Evolutionary conservation across 2,329 filamentous ascomycete genomes (phyloP).

Genomic region (Xylariales sp.): DNA sequence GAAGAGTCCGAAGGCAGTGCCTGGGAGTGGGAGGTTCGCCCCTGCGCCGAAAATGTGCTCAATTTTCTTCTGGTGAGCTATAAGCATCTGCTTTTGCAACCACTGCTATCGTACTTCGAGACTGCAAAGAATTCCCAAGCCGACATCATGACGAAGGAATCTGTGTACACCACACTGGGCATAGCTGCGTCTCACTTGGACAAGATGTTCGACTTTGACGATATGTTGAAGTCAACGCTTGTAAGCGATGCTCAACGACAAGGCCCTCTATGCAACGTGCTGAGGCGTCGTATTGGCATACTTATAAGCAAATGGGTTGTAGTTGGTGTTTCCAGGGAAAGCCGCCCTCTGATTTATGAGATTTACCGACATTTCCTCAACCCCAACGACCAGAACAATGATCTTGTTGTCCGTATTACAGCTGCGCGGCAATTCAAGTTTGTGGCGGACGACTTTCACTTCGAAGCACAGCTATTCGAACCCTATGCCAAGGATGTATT

Average conservation of each 20-base stretch:
- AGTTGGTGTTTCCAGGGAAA: slow-evolving; percentile 65
- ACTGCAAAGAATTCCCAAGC: slow-evolving; percentile 61
- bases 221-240: slow-evolving; percentile 70
- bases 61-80: slow-evolving; percentile 86
- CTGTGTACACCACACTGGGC: slow-evolving; percentile 89
- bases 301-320: slow-evolving; percentile 86
- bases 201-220: slow-evolving; percentile 75
- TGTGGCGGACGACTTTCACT: slow-evolving; percentile 81
- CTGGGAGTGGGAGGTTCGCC: slow-evolving; percentile 88
- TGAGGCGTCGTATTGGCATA: slow-evolving; percentile 84
- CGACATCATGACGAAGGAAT: slow-evolving; percentile 83
- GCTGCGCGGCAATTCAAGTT: slow-evolving; percentile 79
- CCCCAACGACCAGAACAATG: slow-evolving; percentile 72
- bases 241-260: slow-evolving; percentile 69
- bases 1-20: slow-evolving; percentile 81
- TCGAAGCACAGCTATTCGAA: slow-evolving; percentile 66
- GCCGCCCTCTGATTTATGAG: slow-evolving; percentile 73
- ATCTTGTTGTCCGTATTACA: slow-evolving; percentile 87
- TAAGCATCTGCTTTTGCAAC: slow-evolving; percentile 74
- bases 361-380: slow-evolving; percentile 86
- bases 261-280: slow-evolving; percentile 65
- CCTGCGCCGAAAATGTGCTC: slow-evolving; percentile 91
- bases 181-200: slow-evolving; percentile 74
- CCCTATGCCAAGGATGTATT: slow-evolving; percentile 74
- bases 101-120: slow-evolving; percentile 77